Evolutionary conservation across 441 rosid species (phyloP).

Genomic region (Hypseocharis bilobata): DNA sequence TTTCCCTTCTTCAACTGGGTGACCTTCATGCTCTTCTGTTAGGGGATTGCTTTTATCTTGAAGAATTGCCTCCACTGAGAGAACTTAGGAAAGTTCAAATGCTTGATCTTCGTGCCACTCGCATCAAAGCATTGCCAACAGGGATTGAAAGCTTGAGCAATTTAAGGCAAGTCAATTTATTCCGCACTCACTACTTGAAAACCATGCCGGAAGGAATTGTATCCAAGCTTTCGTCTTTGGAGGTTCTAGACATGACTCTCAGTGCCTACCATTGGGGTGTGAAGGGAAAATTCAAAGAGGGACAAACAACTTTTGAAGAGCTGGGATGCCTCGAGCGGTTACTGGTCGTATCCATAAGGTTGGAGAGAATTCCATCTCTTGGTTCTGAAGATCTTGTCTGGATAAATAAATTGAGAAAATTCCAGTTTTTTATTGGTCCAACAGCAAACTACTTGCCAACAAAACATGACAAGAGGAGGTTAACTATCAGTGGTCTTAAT

Average conservation of each 20-base stretch:
- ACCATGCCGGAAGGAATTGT: constrained; percentile 22
- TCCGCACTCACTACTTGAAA: constrained; percentile 30
- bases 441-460: constrained; percentile 26
- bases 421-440: constrained; percentile 25
- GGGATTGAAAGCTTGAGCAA: constrained; percentile 24
- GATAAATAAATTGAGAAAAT: constrained; percentile 23
- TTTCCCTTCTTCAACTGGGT: constrained; percentile 17
- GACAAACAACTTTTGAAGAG: constrained; percentile 28
- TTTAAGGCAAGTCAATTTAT: constrained; percentile 27
- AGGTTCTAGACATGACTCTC: constrained; percentile 32
- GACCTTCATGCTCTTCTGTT: constrained; percentile 28
- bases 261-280: constrained; percentile 28
- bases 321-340: constrained; percentile 18
- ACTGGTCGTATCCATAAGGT: constrained; percentile 12
- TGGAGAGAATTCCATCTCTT: constrained; percentile 19
- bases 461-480: constrained; percentile 24
- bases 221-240: constrained; percentile 18
- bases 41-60: constrained; percentile 26
- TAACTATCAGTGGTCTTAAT: constrained; percentile 24
- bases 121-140: constrained; percentile 23
- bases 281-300: constrained; percentile 17
- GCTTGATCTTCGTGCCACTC: constrained; percentile 33
- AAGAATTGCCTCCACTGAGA: constrained; percentile 23
- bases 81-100: constrained; percentile 27
- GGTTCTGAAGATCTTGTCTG: constrained; percentile 21